These are phyloP conservation scores for Entomophthora muscae DNA, from an alignment of 371 early-diverging fungal species.

Conservation along the genomic window DNA sequence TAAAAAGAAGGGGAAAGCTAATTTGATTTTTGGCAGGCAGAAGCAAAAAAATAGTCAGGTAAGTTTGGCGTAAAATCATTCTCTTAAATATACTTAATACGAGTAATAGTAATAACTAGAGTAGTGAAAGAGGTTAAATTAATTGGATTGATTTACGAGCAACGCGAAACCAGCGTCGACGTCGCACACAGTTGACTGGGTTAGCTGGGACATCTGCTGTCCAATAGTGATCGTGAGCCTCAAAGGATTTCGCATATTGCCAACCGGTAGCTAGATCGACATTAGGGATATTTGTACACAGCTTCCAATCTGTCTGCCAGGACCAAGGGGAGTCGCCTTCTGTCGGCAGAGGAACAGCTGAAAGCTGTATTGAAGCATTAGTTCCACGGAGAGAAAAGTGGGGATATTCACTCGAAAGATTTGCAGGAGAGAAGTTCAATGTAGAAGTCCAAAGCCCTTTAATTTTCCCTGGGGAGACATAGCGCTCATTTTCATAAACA, in stretches of 20 bases:
- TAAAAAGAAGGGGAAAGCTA: too few species aligned
- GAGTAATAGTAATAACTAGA: too few species aligned
- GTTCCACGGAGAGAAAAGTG: not conserved
- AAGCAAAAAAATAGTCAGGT: too few species aligned
- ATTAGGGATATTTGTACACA: conserved; percentile 40
- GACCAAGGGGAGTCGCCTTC: conserved; percentile 8
- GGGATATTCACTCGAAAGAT: not conserved
- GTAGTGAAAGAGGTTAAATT: too few species aligned
- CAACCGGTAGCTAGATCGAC: conserved; percentile 39
- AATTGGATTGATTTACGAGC: conserved; percentile 14
- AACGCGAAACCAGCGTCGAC: conserved; percentile 36
- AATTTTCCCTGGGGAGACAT: not conserved
- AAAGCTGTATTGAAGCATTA: not conserved
- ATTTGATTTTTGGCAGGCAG: too few species aligned
- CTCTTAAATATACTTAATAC: too few species aligned
- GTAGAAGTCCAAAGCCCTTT: not conserved
- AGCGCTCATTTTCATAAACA: not conserved
- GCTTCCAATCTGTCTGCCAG: conserved; percentile 68
- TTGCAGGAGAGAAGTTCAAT: not conserved
- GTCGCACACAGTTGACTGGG: conserved; percentile 42
- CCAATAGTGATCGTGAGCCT: conserved; percentile 32
- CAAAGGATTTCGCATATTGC: conserved; percentile 46
- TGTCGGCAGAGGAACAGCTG: not conserved
- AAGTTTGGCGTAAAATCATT: too few species aligned
- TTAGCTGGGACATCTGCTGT: conserved; percentile 23